Percentiles rank a stretch among this genome's conserved stretches.
phyloP scores from a whole-genome alignment of 352 stramenopile species.

The Phytophthora ohioensis region DNA sequence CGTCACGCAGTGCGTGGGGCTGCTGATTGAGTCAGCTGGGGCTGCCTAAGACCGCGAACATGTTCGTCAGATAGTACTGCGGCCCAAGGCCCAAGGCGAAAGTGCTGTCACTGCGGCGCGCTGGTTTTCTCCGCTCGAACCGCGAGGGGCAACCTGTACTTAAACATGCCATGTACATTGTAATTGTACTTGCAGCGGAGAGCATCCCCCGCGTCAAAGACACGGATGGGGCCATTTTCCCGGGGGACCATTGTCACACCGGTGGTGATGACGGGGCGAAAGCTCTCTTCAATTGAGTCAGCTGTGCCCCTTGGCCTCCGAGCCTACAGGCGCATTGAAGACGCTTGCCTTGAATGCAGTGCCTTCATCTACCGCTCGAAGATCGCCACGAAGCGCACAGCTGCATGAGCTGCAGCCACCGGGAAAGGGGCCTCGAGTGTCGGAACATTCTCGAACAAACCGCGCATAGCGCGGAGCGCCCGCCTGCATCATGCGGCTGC shows the following conservation, averaged over 20 bases:
- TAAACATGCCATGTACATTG: too few relatives aligned
- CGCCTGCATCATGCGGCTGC: slow-evolving; percentile 32
- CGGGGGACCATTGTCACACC: slow-evolving; percentile 28
- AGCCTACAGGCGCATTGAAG: slow-evolving; percentile 5
- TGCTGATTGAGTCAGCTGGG: too few relatives aligned
- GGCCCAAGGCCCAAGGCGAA: background rate
- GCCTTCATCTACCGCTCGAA: slow-evolving; percentile 14
- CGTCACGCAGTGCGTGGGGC: background rate
- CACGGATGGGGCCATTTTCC: slow-evolving; percentile 11
- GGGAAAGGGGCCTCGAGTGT: slow-evolving; percentile 28
- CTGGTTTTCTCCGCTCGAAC: background rate
- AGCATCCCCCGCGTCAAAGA: slow-evolving; percentile 4
- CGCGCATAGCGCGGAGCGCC: slow-evolving; percentile 23
- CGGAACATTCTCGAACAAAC: slow-evolving; percentile 44
- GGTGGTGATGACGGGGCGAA: slow-evolving; percentile 11
- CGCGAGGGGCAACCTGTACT: slow-evolving; percentile 6
- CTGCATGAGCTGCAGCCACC: slow-evolving; percentile 29
- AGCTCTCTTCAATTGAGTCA: slow-evolving; percentile 20
- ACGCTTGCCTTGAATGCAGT: background rate
- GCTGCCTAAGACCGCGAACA: slow-evolving; percentile 18
- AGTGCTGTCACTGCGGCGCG: background rate
- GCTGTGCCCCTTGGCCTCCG: slow-evolving; percentile 13
- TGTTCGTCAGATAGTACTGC: slow-evolving; percentile 8
- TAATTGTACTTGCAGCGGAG: slow-evolving; percentile 1
- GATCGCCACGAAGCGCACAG: slow-evolving; percentile 20